A percentile compares a stretch with the other conserved stretches of the same genome.
phyloP scores from a whole-genome alignment of 495 filamentous ascomycete genomes.

The Podospora pseudopauciseta region DNA sequence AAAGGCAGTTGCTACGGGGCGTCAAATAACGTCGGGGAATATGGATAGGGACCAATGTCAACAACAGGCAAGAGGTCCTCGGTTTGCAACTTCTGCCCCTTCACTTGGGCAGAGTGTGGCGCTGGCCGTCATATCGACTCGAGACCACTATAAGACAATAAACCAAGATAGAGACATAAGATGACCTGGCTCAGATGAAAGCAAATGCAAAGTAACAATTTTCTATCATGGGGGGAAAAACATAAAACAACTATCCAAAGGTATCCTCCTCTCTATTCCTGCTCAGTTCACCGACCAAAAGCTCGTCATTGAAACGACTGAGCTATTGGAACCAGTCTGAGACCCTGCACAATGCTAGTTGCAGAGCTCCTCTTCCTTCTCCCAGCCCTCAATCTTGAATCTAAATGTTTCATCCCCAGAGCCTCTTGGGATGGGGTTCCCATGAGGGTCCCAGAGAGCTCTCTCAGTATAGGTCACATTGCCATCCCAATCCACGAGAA shows the following conservation, averaged over 20 bases:
- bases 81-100: too few species aligned
- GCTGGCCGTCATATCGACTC: background rate
- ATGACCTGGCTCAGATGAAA: background rate
- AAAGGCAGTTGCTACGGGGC: background rate
- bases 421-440: conserved; percentile 55
- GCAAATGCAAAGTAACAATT: background rate
- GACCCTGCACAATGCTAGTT: conserved; percentile 9
- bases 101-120: too few species aligned
- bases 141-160: background rate
- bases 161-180: background rate
- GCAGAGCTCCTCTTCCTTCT: conserved; percentile 17
- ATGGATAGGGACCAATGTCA: too few species aligned
- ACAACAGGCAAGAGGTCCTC: too few species aligned
- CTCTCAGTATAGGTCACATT: conserved; percentile 79
- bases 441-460: conserved; percentile 70
- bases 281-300: background rate
- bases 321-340: background rate
- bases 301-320: background rate
- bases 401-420: conserved; percentile 60
- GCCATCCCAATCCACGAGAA: conserved; percentile 73
- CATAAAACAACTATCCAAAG: background rate
- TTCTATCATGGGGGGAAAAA: background rate
- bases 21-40: too few species aligned
- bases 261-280: background rate
- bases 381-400: conserved; percentile 58